Conservation (phyloP, 805 yeast species). For the Saccharomycopsis babjevae region DNA sequence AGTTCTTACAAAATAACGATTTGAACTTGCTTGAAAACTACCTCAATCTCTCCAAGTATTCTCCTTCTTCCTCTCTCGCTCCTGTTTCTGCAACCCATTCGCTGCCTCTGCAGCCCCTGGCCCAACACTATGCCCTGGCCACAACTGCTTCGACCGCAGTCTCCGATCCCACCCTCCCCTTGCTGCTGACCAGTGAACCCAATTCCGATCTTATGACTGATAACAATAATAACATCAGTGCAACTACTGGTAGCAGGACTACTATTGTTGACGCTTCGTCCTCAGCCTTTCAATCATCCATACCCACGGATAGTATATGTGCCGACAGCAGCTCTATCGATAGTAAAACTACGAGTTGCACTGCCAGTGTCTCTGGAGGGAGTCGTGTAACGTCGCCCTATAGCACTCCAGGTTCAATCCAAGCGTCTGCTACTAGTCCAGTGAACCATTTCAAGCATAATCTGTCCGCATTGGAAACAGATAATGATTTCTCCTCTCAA, state of each 20-base stretch:
- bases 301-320: neutral
- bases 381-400: neutral
- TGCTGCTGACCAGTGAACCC: neutral
- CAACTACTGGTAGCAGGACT: neutral
- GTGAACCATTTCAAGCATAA: neutral
- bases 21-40: constrained; percentile 16
- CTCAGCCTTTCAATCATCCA: neutral
- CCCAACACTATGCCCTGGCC: neutral
- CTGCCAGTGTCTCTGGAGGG: neutral
- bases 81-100: neutral
- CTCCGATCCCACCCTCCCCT: neutral
- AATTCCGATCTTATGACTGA: neutral
- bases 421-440: neutral
- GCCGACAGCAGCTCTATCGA: neutral
- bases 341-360: neutral
- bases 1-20: constrained; percentile 17
- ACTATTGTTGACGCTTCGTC: neutral
- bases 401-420: neutral
- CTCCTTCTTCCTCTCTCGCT: neutral
- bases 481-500: neutral
- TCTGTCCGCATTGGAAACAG: neutral
- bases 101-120: neutral
- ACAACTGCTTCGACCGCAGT: neutral
- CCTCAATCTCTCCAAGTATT: neutral
- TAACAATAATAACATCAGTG: neutral